phyloP scores from a whole-genome alignment of 495 filamentous ascomycete species.

The Podospora bellae-mahoneyi region DNA sequence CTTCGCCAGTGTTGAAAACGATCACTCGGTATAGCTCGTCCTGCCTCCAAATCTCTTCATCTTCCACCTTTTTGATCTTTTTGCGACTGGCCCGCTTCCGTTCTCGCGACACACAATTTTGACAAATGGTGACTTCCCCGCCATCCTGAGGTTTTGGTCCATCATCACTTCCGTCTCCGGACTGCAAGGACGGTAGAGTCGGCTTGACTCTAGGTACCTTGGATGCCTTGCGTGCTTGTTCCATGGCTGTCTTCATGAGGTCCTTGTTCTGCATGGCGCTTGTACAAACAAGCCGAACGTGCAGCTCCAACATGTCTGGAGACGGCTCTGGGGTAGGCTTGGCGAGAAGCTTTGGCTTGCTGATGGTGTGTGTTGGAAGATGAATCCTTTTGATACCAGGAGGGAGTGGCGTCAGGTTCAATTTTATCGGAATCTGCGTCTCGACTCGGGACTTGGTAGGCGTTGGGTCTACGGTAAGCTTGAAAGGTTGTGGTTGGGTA shows the following conservation, averaged over 20 bases:
- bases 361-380: constrained; percentile 82
- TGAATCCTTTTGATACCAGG: constrained; percentile 72
- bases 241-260: constrained; percentile 59
- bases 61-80: constrained; percentile 82
- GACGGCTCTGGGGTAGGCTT: constrained; percentile 57
- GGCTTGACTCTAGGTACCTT: constrained; percentile 9
- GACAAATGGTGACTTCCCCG: constrained; percentile 83
- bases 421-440: constrained; percentile 82
- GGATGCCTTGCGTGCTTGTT: constrained; percentile 52
- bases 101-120: constrained; percentile 78
- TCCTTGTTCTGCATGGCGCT: constrained; percentile 82
- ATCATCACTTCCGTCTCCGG: constrained; percentile 41
- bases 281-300: constrained; percentile 78
- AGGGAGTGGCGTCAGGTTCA: constrained; percentile 71
- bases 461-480: neutral
- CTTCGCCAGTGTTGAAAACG: constrained; percentile 89
- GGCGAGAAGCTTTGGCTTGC: constrained; percentile 81
- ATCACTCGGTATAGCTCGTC: constrained; percentile 78
- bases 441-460: constrained; percentile 79
- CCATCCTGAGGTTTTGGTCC: constrained; percentile 69
- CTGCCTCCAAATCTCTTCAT: constrained; percentile 73
- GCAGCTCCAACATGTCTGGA: constrained; percentile 74
- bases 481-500: neutral
- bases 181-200: neutral
- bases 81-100: constrained; percentile 85